These are phyloP conservation scores for Rhodofomes roseus DNA, from an alignment of 1,284 basidiomycete genomes.

Conservation along the genomic window DNA sequence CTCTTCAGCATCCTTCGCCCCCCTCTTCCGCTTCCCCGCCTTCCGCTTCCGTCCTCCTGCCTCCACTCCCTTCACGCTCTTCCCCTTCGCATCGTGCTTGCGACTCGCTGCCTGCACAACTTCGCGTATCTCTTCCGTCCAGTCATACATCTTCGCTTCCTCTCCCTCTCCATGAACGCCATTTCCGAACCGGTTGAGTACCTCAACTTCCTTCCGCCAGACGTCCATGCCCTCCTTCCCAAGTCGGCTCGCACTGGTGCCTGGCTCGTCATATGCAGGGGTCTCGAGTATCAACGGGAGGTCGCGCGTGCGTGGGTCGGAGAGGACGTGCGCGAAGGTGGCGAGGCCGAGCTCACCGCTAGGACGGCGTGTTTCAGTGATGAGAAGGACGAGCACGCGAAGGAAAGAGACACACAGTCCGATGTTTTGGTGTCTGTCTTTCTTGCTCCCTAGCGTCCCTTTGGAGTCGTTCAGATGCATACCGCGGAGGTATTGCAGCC, in stretches of 20 bases:
- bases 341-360: conserved; percentile 67
- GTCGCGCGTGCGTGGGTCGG: conserved; percentile 61
- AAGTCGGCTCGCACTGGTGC: conserved; percentile 14
- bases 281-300: conserved; percentile 86
- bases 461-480: conserved; percentile 90
- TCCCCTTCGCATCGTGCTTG: conserved; percentile 16
- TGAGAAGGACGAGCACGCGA: too few species aligned
- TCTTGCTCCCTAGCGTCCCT: conserved; percentile 55
- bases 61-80: conserved; percentile 14
- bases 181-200: conserved; percentile 48
- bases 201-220: conserved; percentile 71
- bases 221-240: conserved; percentile 40
- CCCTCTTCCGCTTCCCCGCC: conserved; percentile 17
- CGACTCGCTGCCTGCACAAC: conserved; percentile 20
- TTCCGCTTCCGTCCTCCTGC: conserved; percentile 14
- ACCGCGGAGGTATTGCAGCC: conserved; percentile 69
- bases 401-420: conserved; percentile 53
- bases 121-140: conserved; percentile 28
- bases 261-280: conserved; percentile 49
- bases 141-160: conserved; percentile 17
- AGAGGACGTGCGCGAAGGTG: conserved; percentile 66
- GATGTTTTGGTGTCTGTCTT: conserved; percentile 83
- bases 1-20: conserved; percentile 15
- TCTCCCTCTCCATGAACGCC: not conserved
- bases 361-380: not conserved